Evolutionary conservation across 2,329 filamentous ascomycete species (phyloP).

Genomic region (Zarea fungicola): DNA sequence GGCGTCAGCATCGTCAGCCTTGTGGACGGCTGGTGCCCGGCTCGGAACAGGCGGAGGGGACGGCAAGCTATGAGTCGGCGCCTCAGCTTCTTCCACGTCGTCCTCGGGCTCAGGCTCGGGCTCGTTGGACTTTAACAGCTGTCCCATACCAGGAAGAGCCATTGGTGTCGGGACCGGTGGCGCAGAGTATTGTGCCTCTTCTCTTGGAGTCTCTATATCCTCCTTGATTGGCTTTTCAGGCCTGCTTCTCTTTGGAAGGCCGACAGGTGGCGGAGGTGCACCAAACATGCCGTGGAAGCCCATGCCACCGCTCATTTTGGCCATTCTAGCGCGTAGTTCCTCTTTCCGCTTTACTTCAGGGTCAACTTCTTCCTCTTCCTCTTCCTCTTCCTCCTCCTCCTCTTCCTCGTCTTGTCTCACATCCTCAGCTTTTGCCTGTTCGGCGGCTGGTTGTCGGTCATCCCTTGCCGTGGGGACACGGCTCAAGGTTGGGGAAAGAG

Average conservation of each 20-base stretch:
- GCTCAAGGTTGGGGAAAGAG: slow-evolving; percentile 29
- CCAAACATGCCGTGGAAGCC: slow-evolving; percentile 94
- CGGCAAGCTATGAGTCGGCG: slow-evolving; percentile 28
- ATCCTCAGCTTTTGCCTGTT: slow-evolving; percentile 71
- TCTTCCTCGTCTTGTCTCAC: slow-evolving; percentile 75
- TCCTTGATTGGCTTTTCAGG: slow-evolving; percentile 22
- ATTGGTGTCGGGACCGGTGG: slow-evolving; percentile 57
- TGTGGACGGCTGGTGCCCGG: slow-evolving; percentile 25
- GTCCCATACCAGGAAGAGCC: slow-evolving; percentile 68
- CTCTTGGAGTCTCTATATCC: slow-evolving; percentile 34
- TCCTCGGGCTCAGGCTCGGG: slow-evolving; percentile 23
- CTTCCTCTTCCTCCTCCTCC: slow-evolving; percentile 60
- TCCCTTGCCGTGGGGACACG: slow-evolving; percentile 47
- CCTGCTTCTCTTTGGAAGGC: slow-evolving; percentile 51
- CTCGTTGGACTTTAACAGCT: slow-evolving; percentile 44
- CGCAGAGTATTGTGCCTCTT: slow-evolving; percentile 40
- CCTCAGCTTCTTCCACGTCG: no score
- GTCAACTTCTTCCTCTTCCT: slow-evolving; percentile 80
- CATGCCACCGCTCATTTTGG: slow-evolving; percentile 97
- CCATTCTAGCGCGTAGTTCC: slow-evolving; percentile 91
- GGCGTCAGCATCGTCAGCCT: slow-evolving; percentile 16
- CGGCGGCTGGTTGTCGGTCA: slow-evolving; percentile 45
- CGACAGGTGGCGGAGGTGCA: slow-evolving; percentile 60
- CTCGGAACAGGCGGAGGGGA: slow-evolving; percentile 27
- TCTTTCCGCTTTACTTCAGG: slow-evolving; percentile 80